Conservation (phyloP, 352 stramenopile genomes). For the Phytophthora constricta region DNA sequence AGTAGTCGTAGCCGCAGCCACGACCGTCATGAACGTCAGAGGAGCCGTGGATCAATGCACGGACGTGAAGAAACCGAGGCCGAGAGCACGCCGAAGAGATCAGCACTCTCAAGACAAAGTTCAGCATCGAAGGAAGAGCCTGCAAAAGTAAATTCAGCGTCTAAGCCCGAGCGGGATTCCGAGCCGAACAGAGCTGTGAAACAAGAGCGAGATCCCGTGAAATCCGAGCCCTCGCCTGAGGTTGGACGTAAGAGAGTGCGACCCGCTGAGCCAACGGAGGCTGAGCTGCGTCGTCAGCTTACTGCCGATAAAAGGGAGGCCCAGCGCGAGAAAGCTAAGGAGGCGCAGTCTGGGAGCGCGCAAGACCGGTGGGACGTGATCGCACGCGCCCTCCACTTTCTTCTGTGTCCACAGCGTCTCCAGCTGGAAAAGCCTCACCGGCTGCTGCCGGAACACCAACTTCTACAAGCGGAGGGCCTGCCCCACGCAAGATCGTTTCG, state of each 20-base stretch:
- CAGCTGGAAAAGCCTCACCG: constrained; percentile 10
- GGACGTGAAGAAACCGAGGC: constrained; percentile 25
- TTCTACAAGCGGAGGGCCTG: constrained; percentile 12
- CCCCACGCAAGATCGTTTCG: constrained; percentile 78
- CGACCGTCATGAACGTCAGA: constrained; percentile 32
- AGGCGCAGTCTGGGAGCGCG: constrained; percentile 32
- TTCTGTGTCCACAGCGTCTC: constrained; percentile 14
- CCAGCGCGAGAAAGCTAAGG: constrained; percentile 30
- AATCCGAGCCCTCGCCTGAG: constrained; percentile 30
- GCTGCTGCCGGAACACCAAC: constrained; percentile 28
- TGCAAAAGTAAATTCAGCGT: constrained; percentile 18
- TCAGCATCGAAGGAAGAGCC: constrained; percentile 27
- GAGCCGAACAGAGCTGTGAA: constrained; percentile 27
- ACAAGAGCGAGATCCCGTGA: constrained; percentile 22
- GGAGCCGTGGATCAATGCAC: constrained; percentile 24
- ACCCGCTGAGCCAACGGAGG: constrained; percentile 62
- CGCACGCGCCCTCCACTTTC: constrained; percentile 36
- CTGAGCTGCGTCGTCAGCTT: constrained; percentile 69
- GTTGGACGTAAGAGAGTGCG: constrained; percentile 57
- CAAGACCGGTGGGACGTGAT: constrained; percentile 28
- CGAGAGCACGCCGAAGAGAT: constrained; percentile 13
- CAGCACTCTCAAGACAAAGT: constrained; percentile 14
- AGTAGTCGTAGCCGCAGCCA: constrained; percentile 34
- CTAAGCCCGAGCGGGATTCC: constrained; percentile 20
- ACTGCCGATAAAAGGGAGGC: constrained; percentile 79